Conservation (phyloP, 2,329 filamentous ascomycete genomes). For the Hypomyces rosellus region DNA sequence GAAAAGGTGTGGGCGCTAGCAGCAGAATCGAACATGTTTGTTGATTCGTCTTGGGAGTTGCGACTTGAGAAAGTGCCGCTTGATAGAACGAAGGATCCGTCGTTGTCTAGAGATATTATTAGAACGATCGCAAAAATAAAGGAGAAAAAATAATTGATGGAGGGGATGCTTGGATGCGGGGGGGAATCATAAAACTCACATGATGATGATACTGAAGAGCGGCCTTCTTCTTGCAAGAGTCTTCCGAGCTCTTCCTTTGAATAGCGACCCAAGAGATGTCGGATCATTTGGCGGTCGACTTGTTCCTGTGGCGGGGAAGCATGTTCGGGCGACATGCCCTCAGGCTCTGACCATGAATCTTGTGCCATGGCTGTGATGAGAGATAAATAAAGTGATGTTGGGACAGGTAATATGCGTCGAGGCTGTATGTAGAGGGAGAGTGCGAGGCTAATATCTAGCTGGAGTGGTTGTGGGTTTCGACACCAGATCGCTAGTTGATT, state of each 20-base stretch:
- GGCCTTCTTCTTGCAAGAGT: conserved; percentile 27
- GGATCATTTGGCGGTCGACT: conserved; percentile 30
- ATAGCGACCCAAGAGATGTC: conserved; percentile 29
- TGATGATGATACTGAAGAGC: conserved; percentile 18
- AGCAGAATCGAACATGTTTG: conserved; percentile 31
- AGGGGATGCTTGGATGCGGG: too few species aligned
- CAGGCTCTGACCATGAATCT: conserved; percentile 26
- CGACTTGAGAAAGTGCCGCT: conserved; percentile 16
- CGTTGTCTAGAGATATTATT: conserved; percentile 19
- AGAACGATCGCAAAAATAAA: background rate
- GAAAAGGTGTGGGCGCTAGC: conserved; percentile 31
- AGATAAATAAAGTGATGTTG: background rate
- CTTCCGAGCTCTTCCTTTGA: conserved; percentile 26
- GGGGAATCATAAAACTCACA: conserved; percentile 20
- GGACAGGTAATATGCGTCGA: background rate
- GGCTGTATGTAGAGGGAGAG: background rate
- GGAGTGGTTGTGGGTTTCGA: too few species aligned
- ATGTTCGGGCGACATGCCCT: conserved; percentile 23
- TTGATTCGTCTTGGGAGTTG: conserved; percentile 26
- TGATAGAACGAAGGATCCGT: conserved; percentile 29
- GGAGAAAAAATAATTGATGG: background rate
- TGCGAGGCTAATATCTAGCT: background rate
- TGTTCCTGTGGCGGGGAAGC: conserved; percentile 20
- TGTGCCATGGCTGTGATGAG: conserved; percentile 19
- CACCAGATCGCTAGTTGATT: too few species aligned